Percentiles rank a stretch among this genome's conserved stretches.
phyloP scores from a whole-genome alignment of 208 protist species.

The Leishmania amazonensis region DNA sequence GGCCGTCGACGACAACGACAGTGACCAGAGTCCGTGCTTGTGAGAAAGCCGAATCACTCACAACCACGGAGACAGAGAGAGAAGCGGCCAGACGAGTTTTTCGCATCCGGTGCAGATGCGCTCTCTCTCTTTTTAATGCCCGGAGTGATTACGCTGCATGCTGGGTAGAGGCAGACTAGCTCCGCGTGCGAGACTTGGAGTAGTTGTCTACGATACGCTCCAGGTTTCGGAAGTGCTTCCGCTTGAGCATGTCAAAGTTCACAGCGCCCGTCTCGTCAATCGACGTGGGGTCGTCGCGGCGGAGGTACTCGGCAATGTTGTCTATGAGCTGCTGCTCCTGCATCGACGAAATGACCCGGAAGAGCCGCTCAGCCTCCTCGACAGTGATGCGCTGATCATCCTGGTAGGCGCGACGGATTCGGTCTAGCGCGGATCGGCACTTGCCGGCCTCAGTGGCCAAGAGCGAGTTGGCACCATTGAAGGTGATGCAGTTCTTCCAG shows the following conservation, averaged over 20 bases:
- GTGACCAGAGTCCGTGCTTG: background rate
- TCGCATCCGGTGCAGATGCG: background rate
- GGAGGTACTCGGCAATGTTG: constrained; percentile 52
- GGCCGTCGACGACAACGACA: background rate
- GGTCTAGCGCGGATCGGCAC: constrained; percentile 48
- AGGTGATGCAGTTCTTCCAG: constrained; percentile 74
- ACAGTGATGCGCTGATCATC: constrained; percentile 52
- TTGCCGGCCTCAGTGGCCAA: constrained; percentile 47
- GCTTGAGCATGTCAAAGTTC: constrained; percentile 49
- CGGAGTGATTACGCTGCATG: background rate
- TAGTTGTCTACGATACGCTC: constrained; percentile 53
- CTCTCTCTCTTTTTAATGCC: background rate
- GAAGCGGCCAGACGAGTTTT: background rate
- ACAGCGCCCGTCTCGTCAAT: constrained; percentile 50
- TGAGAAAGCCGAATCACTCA: background rate
- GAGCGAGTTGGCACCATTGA: constrained; percentile 62
- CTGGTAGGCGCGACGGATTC: constrained; percentile 39
- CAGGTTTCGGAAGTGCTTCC: constrained; percentile 64
- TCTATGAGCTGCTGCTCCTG: constrained; percentile 43
- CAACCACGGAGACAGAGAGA: background rate
- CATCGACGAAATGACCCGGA: constrained; percentile 35
- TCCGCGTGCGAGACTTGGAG: constrained; percentile 29
- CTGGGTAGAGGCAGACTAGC: constrained; percentile 4
- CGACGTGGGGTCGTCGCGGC: constrained; percentile 46
- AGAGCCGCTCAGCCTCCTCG: constrained; percentile 54